phyloP scores from a whole-genome alignment of 1,139 yeast genomes.

The Taphrina sp. region DNA sequence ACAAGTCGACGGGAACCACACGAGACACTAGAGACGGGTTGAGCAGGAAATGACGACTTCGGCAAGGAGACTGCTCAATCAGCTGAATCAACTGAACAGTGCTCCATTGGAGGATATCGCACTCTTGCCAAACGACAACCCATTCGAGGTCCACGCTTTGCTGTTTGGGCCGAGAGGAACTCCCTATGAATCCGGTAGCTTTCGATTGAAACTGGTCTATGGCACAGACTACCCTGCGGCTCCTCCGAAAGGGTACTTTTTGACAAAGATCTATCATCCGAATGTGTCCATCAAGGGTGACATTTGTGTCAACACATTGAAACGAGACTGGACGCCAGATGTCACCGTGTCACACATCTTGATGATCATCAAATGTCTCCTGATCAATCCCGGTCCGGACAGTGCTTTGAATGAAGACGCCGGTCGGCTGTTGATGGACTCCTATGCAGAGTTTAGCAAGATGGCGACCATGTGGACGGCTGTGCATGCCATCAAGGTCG shows the following conservation, averaged over 20 bases:
- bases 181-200: slow-evolving; percentile 85
- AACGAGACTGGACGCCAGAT: slow-evolving; percentile 68
- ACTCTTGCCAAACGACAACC: slow-evolving; percentile 9
- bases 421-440: slow-evolving; percentile 43
- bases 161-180: slow-evolving; percentile 85
- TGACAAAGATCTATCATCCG: slow-evolving; percentile 89
- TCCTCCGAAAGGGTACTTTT: slow-evolving; percentile 90
- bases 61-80: slow-evolving; percentile 5
- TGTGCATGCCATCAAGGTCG: slow-evolving; percentile 41
- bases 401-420: slow-evolving; percentile 45
- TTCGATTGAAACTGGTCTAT: slow-evolving; percentile 74
- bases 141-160: slow-evolving; percentile 11
- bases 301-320: slow-evolving; percentile 75
- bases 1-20: too few species aligned
- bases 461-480: slow-evolving; percentile 43
- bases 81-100: neutral
- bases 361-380: slow-evolving; percentile 43
- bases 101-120: slow-evolving; percentile 20
- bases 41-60: slow-evolving; percentile 11
- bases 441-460: slow-evolving; percentile 41
- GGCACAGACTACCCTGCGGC: slow-evolving; percentile 63
- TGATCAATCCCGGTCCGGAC: slow-evolving; percentile 46
- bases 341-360: slow-evolving; percentile 42
- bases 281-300: slow-evolving; percentile 75
- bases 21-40: too few species aligned